Base-by-base conservation (phyloP, 2,329 filamentous ascomycete species). In the Didymella exigua region DNA sequence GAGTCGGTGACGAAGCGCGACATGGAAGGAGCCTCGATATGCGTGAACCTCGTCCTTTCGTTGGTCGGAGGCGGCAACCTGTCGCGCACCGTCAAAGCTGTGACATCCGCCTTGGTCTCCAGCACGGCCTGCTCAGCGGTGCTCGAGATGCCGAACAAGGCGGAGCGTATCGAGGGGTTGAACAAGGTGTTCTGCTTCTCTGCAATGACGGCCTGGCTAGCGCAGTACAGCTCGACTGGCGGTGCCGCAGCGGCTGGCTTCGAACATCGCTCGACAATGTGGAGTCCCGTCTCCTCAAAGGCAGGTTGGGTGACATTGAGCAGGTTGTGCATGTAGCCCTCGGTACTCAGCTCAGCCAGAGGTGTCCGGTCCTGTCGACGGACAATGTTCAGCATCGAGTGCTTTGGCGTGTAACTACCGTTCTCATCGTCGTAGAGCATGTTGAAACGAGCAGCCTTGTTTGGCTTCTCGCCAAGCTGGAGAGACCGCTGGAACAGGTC, bases 1-100 rank as follows among this genome's bases (percentile, higher is more conserved):
- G 92, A 96, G 76, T 98, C 95, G 1, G 93, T 98, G 55, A 99
- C 95, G 71, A 99, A 99, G 65, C 93, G 91, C 44, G 87, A 89
- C 95, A 99, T 99, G 10, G 93, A 97, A 0, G 95, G 95, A 29
- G 97, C 93, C 45, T 88, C 84, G 60, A 99, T 96, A 72, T 93
- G 90, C 45, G 90, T 97, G 77, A 93, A 98, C 21, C 90, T 86
- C 62, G 87, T 85, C 80, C 91, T 93, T 70, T 89, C 85, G 40
- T 90, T 91, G 57, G 90, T 87, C 0, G 95, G 93, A 30, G 83
- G 78, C 2, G 95, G 93, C 1, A 98, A 80, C 75, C 93, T 81
- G 61, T 85, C 80, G 11, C 77, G 78, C 1, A 83, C 72, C 1
- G 92, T 89, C 67, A 88, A 87, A 30, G 83, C 77, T 21, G 84